phyloP scores from a whole-genome alignment of 768 basidiomycete genomes.

The Boletus reticulatus region DNA sequence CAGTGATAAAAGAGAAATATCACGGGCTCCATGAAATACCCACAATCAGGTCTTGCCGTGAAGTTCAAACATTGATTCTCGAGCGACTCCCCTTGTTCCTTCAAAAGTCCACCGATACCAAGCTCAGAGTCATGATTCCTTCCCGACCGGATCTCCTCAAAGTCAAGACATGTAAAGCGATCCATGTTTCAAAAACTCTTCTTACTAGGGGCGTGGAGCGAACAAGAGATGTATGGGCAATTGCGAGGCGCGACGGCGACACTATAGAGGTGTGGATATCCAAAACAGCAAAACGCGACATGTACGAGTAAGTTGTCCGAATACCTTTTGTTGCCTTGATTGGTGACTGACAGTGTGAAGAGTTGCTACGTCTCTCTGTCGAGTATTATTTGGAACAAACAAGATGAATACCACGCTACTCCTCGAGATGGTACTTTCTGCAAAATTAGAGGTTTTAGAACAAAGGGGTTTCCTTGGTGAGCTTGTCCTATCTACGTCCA shows the following conservation, averaged over 20 bases:
- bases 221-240: constrained; percentile 65
- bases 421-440: constrained; percentile 87
- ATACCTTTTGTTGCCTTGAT: neutral
- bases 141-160: constrained; percentile 56
- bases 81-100: constrained; percentile 86
- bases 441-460: constrained; percentile 72
- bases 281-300: constrained; percentile 65
- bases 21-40: constrained; percentile 48
- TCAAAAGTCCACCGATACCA: constrained; percentile 71
- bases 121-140: constrained; percentile 51
- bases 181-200: constrained; percentile 57
- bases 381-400: constrained; percentile 66
- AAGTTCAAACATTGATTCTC: constrained; percentile 60
- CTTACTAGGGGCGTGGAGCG: constrained; percentile 45
- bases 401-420: constrained; percentile 81
- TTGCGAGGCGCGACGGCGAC: constrained; percentile 46
- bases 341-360: neutral
- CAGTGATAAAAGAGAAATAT: constrained; percentile 71
- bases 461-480: constrained; percentile 80
- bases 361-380: constrained; percentile 83
- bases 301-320: constrained; percentile 72
- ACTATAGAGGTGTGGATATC: constrained; percentile 72
- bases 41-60: constrained; percentile 41
- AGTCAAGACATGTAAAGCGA: constrained; percentile 60
- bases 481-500: constrained; percentile 3